These are phyloP conservation scores for Pisolithus orientalis DNA, from an alignment of 768 basidiomycete species.

Conservation along the genomic window DNA sequence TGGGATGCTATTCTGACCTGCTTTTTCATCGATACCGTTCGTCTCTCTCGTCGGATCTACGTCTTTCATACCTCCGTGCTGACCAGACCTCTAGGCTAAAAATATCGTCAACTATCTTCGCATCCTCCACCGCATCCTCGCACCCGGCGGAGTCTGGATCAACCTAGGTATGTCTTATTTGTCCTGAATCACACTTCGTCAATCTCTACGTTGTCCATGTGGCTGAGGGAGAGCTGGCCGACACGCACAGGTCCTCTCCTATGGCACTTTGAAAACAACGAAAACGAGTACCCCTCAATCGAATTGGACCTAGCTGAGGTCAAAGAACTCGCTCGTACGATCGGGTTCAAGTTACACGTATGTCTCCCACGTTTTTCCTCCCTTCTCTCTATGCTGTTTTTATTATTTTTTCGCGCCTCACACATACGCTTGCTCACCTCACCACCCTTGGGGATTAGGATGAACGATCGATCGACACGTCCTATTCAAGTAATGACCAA, in stretches of 20 bases:
- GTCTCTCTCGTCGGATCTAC: conserved; percentile 9
- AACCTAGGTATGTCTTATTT: conserved; percentile 54
- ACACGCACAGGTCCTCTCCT: conserved; percentile 64
- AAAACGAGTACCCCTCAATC: conserved; percentile 70
- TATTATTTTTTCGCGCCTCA: not conserved
- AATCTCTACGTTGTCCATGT: too few relatives aligned
- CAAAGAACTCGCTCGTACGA: conserved; percentile 58
- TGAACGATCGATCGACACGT: conserved; percentile 72
- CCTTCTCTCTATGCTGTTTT: not conserved
- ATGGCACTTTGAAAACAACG: conserved; percentile 98
- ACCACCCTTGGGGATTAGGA: conserved; percentile 43
- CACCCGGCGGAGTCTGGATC: conserved; percentile 87
- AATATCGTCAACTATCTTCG: conserved; percentile 88
- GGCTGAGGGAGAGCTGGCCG: too few relatives aligned
- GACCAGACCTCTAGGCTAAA: conserved; percentile 54
- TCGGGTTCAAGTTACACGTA: conserved; percentile 83
- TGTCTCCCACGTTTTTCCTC: conserved; percentile 17
- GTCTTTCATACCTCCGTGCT: too few relatives aligned
- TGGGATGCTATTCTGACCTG: conserved; percentile 93
- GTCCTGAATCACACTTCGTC: too few relatives aligned
- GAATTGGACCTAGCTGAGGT: conserved; percentile 90
- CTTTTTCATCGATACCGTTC: conserved; percentile 94
- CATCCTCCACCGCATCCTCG: conserved; percentile 77
- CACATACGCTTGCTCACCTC: not conserved
- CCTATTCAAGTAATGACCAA: conserved; percentile 77